Evolutionary conservation across 805 yeast species (phyloP).

Genomic region (Myxozyma kluyveri): DNA sequence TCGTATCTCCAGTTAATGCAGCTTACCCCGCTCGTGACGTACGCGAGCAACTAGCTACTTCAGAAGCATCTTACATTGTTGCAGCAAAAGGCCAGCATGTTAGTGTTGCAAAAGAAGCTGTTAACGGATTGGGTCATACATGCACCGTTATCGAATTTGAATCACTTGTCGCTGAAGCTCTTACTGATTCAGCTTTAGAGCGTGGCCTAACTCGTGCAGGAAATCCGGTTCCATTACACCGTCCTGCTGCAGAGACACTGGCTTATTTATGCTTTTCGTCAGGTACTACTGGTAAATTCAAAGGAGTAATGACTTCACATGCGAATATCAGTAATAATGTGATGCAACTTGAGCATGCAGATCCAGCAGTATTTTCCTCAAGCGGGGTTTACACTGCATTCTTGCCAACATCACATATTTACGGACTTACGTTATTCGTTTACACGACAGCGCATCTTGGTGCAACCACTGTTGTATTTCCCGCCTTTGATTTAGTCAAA

Average conservation of each 20-base stretch:
- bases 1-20: conserved; percentile 13
- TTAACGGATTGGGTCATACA: neutral
- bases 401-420: conserved; percentile 39
- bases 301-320: conserved; percentile 70
- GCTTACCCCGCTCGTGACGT: conserved; percentile 7
- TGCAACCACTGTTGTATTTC: conserved; percentile 18
- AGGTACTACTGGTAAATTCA: conserved; percentile 61
- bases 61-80: conserved; percentile 8
- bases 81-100: conserved; percentile 11
- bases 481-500: conserved; percentile 38
- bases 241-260: conserved; percentile 11
- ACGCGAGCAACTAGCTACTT: conserved; percentile 8
- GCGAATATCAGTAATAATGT: conserved; percentile 47
- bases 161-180: conserved; percentile 3
- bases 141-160: neutral
- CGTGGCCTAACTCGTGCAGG: conserved; percentile 9
- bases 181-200: neutral
- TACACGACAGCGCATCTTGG: conserved; percentile 30
- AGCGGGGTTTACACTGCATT: conserved; percentile 38
- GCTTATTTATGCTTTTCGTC: conserved; percentile 36
- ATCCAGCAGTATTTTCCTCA: neutral
- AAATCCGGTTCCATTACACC: conserved; percentile 9
- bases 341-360: conserved; percentile 20
- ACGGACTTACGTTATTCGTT: conserved; percentile 37
- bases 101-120: conserved; percentile 5